Conservation (phyloP, 2,329 filamentous ascomycete genomes). For the Fusarium dimerum region DNA sequence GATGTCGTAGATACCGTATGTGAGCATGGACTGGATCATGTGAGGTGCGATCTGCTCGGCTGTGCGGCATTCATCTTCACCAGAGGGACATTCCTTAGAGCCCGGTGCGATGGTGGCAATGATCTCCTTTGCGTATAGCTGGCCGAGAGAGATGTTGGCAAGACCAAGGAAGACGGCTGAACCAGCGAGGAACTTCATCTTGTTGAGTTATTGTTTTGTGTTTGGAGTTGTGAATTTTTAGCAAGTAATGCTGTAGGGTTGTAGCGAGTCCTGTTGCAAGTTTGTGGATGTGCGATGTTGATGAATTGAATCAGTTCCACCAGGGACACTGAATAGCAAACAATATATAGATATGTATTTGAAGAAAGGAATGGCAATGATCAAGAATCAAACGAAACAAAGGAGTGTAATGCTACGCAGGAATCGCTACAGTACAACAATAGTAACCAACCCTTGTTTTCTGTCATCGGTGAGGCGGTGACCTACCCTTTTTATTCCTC, state of each 20-base stretch:
- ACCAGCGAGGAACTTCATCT: slow-evolving; percentile 32
- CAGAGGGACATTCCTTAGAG: slow-evolving; percentile 53
- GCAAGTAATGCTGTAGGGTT: no score
- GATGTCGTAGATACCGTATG: slow-evolving; percentile 55
- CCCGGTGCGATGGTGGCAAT: slow-evolving; percentile 58
- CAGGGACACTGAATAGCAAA: background rate
- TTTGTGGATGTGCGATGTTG: background rate
- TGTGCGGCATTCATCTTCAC: slow-evolving; percentile 63
- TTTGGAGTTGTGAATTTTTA: background rate
- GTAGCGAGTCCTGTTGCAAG: no score
- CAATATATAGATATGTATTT: background rate
- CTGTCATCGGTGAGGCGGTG: background rate
- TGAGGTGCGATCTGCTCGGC: slow-evolving; percentile 60
- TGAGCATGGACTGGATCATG: slow-evolving; percentile 56
- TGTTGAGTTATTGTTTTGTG: background rate
- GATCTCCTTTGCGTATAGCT: slow-evolving; percentile 35
- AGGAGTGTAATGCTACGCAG: background rate
- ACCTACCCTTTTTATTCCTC: no score
- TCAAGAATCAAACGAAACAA: background rate
- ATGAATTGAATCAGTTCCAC: background rate
- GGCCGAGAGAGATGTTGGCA: slow-evolving; percentile 17
- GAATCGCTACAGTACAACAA: no score
- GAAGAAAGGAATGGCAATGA: background rate
- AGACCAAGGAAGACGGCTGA: slow-evolving; percentile 19
- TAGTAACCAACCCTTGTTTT: no score